Evolutionary conservation across 2,329 filamentous ascomycete genomes (phyloP), one percentile per base, ranked within the genome.

Genomic region (Cladosporium sp.): DNA sequence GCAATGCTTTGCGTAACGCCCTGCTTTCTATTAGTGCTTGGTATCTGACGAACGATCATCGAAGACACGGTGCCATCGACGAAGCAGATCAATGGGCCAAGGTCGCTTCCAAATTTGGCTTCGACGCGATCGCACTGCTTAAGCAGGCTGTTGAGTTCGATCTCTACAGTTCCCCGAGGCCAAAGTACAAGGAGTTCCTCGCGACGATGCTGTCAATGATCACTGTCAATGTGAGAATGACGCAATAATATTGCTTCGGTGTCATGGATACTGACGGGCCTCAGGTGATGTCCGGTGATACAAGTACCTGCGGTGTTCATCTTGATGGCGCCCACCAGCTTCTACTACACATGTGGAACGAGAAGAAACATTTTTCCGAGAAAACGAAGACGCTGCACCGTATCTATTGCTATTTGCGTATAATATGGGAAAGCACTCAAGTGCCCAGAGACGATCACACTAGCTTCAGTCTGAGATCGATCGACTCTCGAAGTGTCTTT

Each of bases 281-380:
- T 4, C 35, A 49, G 46, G 46, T 49, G 9, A 49, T 49, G 46
- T 49, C 46, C 33, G 46, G 46, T 9, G 46, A 49, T 33, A 49
- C 46, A 7, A 22, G 28, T 10, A 49, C 46, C n/a, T 49, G 46
- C 18, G 46, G 46, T 13, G 46, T 52, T 5, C 19, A 61, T 53
- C 10, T 62, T 38, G 53, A 41, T 44, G 42, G 40, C 37, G 11
- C 54, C 55, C 44, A 50, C 59, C 52, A 56, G 57, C 16, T 58
- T 19, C 35, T 46, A 41, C 11, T 51, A 43, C 3, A 50, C 46
- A 14, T 22, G 40, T 57, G 52, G 40, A 53, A 64, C 18, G 41
- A 44, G 41, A 51, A 51, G n/a, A 41, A 41, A 16, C 14, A 16
- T 2, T 44, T 51, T 13, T 51, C 49, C 13, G 41, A 28, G 4